Conservation (phyloP, 768 basidiomycete genomes). For the Atractiella rhizophila region DNA sequence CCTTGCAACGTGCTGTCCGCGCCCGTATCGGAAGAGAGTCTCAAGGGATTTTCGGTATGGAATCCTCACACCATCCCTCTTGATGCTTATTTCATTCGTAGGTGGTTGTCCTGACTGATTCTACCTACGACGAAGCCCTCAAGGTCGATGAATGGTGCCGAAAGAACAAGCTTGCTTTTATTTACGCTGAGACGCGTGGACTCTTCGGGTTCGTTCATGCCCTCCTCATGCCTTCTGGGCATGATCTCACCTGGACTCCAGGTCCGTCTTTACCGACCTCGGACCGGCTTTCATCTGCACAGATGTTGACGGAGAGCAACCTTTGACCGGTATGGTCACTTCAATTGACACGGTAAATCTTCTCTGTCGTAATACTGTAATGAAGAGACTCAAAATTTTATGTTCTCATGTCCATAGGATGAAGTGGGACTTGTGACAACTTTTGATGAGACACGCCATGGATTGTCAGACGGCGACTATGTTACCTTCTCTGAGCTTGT, state of each 20-base stretch:
- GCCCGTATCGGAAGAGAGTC: slow-evolving; percentile 48
- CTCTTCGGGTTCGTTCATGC: slow-evolving; percentile 52
- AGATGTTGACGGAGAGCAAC: slow-evolving; percentile 92
- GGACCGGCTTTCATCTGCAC: slow-evolving; percentile 82
- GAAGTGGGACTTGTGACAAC: slow-evolving; percentile 83
- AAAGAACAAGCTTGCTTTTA: slow-evolving; percentile 63
- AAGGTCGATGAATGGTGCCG: slow-evolving; percentile 95
- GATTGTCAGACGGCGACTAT: slow-evolving; percentile 93
- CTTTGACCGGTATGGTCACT: slow-evolving; percentile 81
- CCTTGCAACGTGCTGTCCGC: slow-evolving; percentile 73
- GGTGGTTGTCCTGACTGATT: slow-evolving; percentile 74
- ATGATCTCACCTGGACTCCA: no score
- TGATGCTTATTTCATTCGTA: slow-evolving; percentile 19
- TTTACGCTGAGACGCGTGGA: slow-evolving; percentile 70
- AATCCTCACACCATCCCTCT: neutral
- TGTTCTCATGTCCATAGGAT: no score
- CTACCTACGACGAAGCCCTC: slow-evolving; percentile 50
- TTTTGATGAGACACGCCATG: slow-evolving; percentile 87
- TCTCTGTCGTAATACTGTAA: neutral
- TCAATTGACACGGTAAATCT: slow-evolving; percentile 51
- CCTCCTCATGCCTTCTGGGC: slow-evolving; percentile 6
- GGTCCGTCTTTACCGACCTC: slow-evolving; percentile 88
- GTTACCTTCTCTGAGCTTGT: slow-evolving; percentile 90
- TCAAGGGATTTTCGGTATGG: slow-evolving; percentile 66
- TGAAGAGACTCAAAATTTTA: neutral